Conservation (phyloP, 768 basidiomycete genomes). For the Tricholoma furcatifolium region DNA sequence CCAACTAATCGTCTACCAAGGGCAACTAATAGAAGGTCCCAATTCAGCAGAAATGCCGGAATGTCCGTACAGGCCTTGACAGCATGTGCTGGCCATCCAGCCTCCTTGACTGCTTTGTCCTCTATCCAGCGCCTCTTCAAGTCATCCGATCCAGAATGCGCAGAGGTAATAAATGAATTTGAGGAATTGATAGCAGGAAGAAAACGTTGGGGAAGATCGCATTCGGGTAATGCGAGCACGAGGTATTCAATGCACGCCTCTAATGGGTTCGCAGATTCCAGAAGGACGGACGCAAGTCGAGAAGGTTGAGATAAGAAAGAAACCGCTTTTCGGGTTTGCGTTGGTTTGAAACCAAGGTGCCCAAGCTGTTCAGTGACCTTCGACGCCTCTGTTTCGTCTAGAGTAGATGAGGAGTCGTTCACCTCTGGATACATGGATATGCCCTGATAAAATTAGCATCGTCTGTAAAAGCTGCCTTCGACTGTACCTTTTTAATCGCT, state of each 20-base stretch:
- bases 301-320: conserved; percentile 60
- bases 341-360: conserved; percentile 62
- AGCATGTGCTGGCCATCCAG: conserved; percentile 73
- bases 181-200: conserved; percentile 64
- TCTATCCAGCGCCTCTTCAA: conserved; percentile 77
- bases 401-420: conserved; percentile 31
- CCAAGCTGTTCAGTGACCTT: conserved; percentile 54
- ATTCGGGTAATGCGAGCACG: conserved; percentile 80
- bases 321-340: conserved; percentile 50
- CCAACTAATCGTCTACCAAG: conserved; percentile 59
- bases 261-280: conserved; percentile 56
- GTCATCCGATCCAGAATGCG: conserved; percentile 59
- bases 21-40: conserved; percentile 53
- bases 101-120: conserved; percentile 79
- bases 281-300: conserved; percentile 57
- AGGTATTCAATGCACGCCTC: conserved; percentile 86
- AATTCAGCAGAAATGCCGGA: conserved; percentile 38
- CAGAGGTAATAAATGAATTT: conserved; percentile 64
- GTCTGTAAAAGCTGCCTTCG: conserved; percentile 1
- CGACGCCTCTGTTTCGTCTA: conserved; percentile 41
- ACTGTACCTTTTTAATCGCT: conserved; percentile 68
- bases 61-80: conserved; percentile 57
- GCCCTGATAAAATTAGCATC: conserved; percentile 28
- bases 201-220: conserved; percentile 79
- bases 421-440: conserved; percentile 51